Percentiles rank a stretch among this genome's conserved stretches.
Evolutionary conservation across 202 grass and related monocot species (phyloP).

Genomic region (Saccharum hybrid): DNA sequence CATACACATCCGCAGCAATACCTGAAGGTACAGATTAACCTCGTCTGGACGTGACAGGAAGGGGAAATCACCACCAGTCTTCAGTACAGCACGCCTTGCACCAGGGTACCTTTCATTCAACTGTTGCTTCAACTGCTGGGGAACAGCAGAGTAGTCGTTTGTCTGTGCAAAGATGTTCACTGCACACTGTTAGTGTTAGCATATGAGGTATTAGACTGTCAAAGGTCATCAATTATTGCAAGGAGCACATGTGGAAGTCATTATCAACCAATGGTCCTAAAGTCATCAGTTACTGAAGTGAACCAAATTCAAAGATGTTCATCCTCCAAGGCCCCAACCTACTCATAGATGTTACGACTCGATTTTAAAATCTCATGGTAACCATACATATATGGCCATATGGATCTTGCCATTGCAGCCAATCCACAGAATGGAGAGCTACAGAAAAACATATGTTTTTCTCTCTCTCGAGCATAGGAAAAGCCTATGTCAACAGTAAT

Average conservation of each 20-base stretch:
- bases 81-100: constrained; percentile 77
- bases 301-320: constrained; percentile 31
- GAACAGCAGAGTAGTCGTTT: constrained; percentile 94
- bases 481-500: constrained; percentile 1
- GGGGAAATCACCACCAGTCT: constrained; percentile 95
- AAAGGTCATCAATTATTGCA: not conserved
- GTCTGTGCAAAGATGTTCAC: constrained; percentile 65
- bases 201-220: constrained; percentile 5
- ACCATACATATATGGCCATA: constrained; percentile 10
- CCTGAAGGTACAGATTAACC: constrained; percentile 98
- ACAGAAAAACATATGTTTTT: not conserved
- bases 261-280: constrained; percentile 20
- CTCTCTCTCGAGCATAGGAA: not conserved
- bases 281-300: not conserved
- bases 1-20: constrained; percentile 36
- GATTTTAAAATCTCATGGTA: constrained; percentile 18
- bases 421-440: constrained; percentile 9
- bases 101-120: constrained; percentile 89
- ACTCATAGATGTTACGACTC: constrained; percentile 15
- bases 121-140: constrained; percentile 87
- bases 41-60: constrained; percentile 94
- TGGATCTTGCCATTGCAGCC: constrained; percentile 2
- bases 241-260: not conserved
- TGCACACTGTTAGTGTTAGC: constrained; percentile 23
- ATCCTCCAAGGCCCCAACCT: constrained; percentile 12